Evolutionary conservation across 345 rosid genomes (phyloP).

Genomic region (Moricandia moricandioides): DNA sequence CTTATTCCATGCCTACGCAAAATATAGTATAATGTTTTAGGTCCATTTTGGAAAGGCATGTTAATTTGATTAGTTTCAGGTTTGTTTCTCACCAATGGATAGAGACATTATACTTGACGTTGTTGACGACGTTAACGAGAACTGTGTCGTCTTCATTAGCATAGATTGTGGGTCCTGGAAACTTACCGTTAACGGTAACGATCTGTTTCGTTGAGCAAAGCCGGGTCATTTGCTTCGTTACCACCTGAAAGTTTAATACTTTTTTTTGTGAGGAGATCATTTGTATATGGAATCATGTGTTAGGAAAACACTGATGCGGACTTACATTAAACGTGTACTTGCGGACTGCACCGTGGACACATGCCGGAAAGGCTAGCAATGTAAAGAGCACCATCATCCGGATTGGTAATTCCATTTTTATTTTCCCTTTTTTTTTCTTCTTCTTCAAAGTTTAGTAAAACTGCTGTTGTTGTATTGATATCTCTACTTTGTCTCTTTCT

Average conservation of each 20-base stretch:
- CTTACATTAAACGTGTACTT: conserved; percentile 39
- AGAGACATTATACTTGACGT: conserved; percentile 79
- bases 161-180: conserved; percentile 80
- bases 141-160: conserved; percentile 81
- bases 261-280: background rate
- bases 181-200: conserved; percentile 76
- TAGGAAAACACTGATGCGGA: background rate
- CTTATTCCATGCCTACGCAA: conserved; percentile 72
- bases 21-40: background rate
- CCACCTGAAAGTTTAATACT: conserved; percentile 23
- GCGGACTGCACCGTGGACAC: conserved; percentile 30
- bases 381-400: conserved; percentile 28
- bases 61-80: background rate
- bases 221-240: conserved; percentile 33
- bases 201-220: conserved; percentile 38
- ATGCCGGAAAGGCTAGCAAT: conserved; percentile 21
- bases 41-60: background rate
- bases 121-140: conserved; percentile 72
- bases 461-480: background rate
- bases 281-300: background rate
- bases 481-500: conserved; percentile 4
- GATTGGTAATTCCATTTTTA: conserved; percentile 12
- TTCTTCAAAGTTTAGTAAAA: background rate
- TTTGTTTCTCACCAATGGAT: conserved; percentile 68
- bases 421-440: background rate